phyloP scores from a whole-genome alignment of 768 basidiomycete genomes.

The Phylloporus sp. region DNA sequence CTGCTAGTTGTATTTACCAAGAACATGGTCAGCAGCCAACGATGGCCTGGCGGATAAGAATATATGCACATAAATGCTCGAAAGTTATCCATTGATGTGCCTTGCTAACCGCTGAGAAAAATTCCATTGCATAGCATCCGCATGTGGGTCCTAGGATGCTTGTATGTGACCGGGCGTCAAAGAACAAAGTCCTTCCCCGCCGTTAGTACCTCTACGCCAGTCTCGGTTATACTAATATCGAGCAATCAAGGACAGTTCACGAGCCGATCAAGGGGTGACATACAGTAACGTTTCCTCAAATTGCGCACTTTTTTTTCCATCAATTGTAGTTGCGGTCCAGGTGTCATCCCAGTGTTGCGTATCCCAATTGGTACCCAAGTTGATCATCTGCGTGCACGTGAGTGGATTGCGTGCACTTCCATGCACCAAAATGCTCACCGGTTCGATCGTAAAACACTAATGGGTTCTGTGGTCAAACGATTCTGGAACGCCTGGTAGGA shows the following conservation, averaged over 20 bases:
- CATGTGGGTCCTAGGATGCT: constrained; percentile 21
- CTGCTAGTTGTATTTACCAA: constrained; percentile 27
- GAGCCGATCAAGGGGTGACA: constrained; percentile 31
- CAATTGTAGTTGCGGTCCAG: constrained; percentile 93
- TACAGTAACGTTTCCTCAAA: constrained; percentile 97
- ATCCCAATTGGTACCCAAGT: constrained; percentile 73
- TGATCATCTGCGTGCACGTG: constrained; percentile 70
- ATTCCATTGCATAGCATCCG: constrained; percentile 21
- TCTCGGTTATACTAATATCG: constrained; percentile 74
- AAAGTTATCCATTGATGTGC: constrained; percentile 23
- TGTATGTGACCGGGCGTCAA: constrained; percentile 16
- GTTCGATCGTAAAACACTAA: constrained; percentile 73
- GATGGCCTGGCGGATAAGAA: constrained; percentile 29
- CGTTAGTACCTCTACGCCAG: constrained; percentile 84
- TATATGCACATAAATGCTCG: constrained; percentile 29
- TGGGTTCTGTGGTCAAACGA: background rate
- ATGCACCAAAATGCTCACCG: constrained; percentile 39
- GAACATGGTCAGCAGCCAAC: constrained; percentile 23
- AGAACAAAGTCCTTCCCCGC: constrained; percentile 38
- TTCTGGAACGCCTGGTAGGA: background rate
- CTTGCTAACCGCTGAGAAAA: constrained; percentile 18
- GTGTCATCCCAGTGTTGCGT: constrained; percentile 88
- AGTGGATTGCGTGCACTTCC: constrained; percentile 3
- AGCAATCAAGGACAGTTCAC: constrained; percentile 14
- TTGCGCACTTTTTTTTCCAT: constrained; percentile 89